phyloP scores from a whole-genome alignment of 2,329 filamentous ascomycete genomes.

The Amesomyces nigricolor region DNA sequence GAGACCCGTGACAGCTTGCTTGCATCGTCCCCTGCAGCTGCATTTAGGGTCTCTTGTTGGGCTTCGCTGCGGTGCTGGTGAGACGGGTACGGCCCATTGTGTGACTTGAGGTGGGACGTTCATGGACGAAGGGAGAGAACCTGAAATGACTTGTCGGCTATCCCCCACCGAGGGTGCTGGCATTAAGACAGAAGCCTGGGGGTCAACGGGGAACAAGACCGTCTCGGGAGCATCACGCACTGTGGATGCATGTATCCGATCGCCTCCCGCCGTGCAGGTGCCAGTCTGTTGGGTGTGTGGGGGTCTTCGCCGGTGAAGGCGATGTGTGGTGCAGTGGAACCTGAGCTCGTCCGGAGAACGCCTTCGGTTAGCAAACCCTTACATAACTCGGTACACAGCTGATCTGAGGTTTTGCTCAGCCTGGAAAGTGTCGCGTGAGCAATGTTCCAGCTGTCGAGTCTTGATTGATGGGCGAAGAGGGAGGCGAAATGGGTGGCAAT shows the following conservation, averaged over 20 bases:
- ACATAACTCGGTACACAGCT: slow-evolving; percentile 15
- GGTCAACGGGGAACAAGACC: slow-evolving; percentile 8
- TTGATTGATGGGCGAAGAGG: background rate
- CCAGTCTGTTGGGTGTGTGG: slow-evolving; percentile 13
- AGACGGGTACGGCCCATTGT: background rate
- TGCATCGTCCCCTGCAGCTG: slow-evolving; percentile 15
- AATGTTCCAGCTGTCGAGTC: background rate
- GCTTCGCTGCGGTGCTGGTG: background rate
- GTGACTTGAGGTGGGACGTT: slow-evolving; percentile 8
- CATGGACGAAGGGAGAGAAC: background rate
- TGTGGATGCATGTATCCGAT: slow-evolving; percentile 17
- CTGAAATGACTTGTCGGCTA: background rate
- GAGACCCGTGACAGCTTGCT: slow-evolving; percentile 16
- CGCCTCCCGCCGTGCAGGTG: slow-evolving; percentile 17
- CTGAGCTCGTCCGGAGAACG: background rate
- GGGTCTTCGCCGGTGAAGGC: slow-evolving; percentile 3
- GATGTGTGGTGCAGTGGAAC: slow-evolving; percentile 13
- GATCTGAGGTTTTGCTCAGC: background rate
- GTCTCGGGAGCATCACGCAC: background rate
- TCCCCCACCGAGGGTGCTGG: background rate
- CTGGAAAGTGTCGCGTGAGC: slow-evolving; percentile 11
- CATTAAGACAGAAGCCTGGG: slow-evolving; percentile 2
- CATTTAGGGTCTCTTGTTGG: background rate
- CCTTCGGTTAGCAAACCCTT: slow-evolving; percentile 20
- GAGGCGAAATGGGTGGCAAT: background rate